These are phyloP conservation scores for Lasiosphaeria miniovina DNA, from an alignment of 495 filamentous ascomycete species.

Conservation along the genomic window DNA sequence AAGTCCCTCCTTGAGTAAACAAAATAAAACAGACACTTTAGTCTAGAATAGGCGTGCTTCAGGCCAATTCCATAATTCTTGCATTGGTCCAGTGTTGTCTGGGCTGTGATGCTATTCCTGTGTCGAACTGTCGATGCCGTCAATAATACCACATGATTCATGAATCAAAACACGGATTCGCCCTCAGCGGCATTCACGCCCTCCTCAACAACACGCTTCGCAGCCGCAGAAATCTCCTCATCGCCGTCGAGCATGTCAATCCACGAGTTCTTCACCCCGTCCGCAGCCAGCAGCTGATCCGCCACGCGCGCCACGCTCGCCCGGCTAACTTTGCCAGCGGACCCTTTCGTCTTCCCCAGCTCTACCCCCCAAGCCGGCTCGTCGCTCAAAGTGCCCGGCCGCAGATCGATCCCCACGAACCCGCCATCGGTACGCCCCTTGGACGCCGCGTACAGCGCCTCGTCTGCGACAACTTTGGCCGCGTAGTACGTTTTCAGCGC, in stretches of 20 bases:
- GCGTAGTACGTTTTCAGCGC: constrained; percentile 63
- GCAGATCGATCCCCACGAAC: constrained; percentile 65
- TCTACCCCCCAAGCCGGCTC: constrained; percentile 59
- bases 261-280: constrained; percentile 45
- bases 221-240: constrained; percentile 57
- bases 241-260: constrained; percentile 52
- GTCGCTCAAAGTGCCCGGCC: constrained; percentile 64
- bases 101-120: background rate
- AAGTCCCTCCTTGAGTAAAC: too few relatives aligned
- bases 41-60: too few relatives aligned
- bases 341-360: constrained; percentile 59
- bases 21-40: too few relatives aligned
- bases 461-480: constrained; percentile 74
- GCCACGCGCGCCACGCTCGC: constrained; percentile 69
- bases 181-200: constrained; percentile 64
- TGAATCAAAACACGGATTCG: constrained; percentile 33
- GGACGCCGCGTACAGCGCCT: constrained; percentile 59
- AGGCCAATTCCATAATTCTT: too few relatives aligned
- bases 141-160: too few relatives aligned
- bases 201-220: constrained; percentile 60
- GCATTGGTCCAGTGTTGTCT: background rate
- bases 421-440: constrained; percentile 31
- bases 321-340: constrained; percentile 55
- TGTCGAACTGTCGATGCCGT: too few relatives aligned
- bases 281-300: constrained; percentile 59